Base-by-base conservation (phyloP, 805 yeast species). In the Schwanniomyces occidentalis region DNA sequence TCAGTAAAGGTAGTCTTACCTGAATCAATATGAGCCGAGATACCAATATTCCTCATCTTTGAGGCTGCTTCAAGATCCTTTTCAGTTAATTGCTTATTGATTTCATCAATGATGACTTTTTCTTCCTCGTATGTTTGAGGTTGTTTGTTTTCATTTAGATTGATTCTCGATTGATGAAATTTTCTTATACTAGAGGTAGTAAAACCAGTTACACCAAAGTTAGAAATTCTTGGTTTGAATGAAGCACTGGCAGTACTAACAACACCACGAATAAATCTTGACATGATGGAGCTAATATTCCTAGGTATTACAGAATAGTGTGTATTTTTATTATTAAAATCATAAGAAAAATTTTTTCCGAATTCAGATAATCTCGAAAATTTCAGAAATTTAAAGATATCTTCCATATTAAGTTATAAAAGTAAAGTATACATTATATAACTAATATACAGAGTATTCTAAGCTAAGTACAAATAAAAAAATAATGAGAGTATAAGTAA, bases 1-100 rank as follows among this genome's bases (percentile, higher is more conserved):
- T 93, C 99, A 10, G 98, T 93, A 65, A 93, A 93, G 0, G 99
- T 93, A 31, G 99, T 93, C 57, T 93, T 93, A 41, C 99, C 99
- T 3, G 96, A 88, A 61, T 93, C 99, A 52, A 93, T 93, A 62
- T 93, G 99, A 7, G 99, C 99, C 10, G 96, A 87, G 38, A 93
- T 88, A 62, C 99, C 99, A 48, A 93, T 93, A 60, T 93, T 93
- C 63, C 99, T 78, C 77, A 90, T 75, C 34, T 73, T 69, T 5
- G 63, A 50, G 13, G 86, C 67, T 19, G 80, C 69, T 8, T 56
- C 47, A 5, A 67, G 36, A 52, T 85, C 95, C 18, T 57, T 61
- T 15, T 70, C 76, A 3, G 77, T 63, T 39, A 85, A 60, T 6
- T 52, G 53, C 8, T 23, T 9, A 41, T 73, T 67, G 45, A 84